Base-by-base conservation (phyloP, 805 yeast species). In the Komagataella kurtzmanii region DNA sequence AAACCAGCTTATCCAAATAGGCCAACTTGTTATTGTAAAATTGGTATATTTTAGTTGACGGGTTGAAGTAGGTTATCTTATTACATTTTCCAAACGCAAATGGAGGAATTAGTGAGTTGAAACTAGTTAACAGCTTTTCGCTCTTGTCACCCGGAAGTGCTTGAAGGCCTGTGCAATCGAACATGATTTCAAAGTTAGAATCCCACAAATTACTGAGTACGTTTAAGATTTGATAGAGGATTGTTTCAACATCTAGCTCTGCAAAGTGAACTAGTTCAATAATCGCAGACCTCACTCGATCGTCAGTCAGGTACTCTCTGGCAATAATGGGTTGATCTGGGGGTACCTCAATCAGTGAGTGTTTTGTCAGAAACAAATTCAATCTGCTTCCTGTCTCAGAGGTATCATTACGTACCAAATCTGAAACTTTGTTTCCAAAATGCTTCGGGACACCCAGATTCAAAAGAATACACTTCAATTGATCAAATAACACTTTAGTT, bases 361-460 rank as follows among this genome's bases (percentile, higher is more conserved):
- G 75, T 52, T 79, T 81, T 23, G 80, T 75, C 88, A 88, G 82
- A 56, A 85, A 85, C 52, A 88, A 95, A 58, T 78, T 80, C 23
- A 82, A 69, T 52, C 76, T 77, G 1, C 75, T 66, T 49, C 77
- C 75, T 43, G 69, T 71, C 45, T 76, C 77, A 48, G 67, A 56
- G 44, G 67, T 70, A 48, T 73, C 73, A 43, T 74, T 74, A 53
- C 74, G 76, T 40, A 79, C 73, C 17, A 73, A 70, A 3, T 73
- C 70, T 0, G 84, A 79, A 17, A 82, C 76, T 54, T 79, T 81
- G 53, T 79, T 76, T 8, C 78, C 79, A 5, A 30, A 30, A 30
- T 30, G 40, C 40, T 30, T 30, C 40, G 40, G 40, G 40, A 30
- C 40, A 10, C 40, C 40, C 14, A 30, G 12, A 4, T 30, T 30